Conservation (phyloP, 192 early-diverging fungal species). For the Tieghemiomyces parasiticus region DNA sequence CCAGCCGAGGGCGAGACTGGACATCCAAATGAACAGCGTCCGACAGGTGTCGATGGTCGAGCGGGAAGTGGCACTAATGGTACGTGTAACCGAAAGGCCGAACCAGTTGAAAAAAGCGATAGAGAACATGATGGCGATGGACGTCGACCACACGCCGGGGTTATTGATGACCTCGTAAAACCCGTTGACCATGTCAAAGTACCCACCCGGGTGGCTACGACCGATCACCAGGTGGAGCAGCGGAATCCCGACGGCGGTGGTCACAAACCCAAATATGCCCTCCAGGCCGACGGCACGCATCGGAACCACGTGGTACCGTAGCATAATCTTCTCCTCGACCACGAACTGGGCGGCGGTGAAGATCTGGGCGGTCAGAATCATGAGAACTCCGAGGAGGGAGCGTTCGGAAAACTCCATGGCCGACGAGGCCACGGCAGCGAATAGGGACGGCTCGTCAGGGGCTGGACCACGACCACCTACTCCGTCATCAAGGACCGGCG, state of each 20-base stretch:
- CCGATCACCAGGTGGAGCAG: constrained; percentile 60
- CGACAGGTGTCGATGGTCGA: constrained; percentile 92
- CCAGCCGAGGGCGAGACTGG: constrained; percentile 84
- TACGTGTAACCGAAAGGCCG: constrained; percentile 78
- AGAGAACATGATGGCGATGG: constrained; percentile 70
- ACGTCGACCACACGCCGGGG: constrained; percentile 48
- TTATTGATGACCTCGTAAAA: constrained; percentile 50
- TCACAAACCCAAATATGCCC: constrained; percentile 74
- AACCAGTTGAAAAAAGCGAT: constrained; percentile 97
- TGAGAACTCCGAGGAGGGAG: constrained; percentile 56
- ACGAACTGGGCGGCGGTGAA: constrained; percentile 94
- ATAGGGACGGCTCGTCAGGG: too few species aligned
- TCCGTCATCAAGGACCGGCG: not conserved
- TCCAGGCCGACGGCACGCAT: constrained; percentile 88
- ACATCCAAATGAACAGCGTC: constrained; percentile 93
- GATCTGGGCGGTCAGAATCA: constrained; percentile 82
- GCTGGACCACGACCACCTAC: not conserved
- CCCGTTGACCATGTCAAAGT: constrained; percentile 68
- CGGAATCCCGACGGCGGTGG: constrained; percentile 51
- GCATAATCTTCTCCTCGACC: constrained; percentile 87
- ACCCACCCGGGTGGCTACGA: constrained; percentile 45
- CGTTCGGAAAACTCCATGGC: constrained; percentile 24
- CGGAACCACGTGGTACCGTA: constrained; percentile 59
- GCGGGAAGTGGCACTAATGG: constrained; percentile 76
- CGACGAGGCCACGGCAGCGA: not conserved